phyloP scores from a whole-genome alignment of 371 early-diverging fungal genomes.

The Mucor velutinosus region DNA sequence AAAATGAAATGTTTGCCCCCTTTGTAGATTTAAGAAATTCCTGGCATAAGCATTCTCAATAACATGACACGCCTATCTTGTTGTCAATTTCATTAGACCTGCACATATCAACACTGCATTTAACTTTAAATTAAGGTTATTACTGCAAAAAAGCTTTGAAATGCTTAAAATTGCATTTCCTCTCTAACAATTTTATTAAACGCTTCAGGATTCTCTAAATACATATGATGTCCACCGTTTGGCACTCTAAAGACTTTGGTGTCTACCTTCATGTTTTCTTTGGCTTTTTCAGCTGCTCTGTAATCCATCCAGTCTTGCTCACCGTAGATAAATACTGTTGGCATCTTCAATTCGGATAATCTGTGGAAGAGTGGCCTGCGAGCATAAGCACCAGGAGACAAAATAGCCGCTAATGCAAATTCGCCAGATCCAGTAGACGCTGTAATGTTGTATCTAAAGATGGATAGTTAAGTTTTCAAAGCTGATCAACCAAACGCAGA shows the following conservation, averaged over 20 bases:
- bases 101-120: background rate
- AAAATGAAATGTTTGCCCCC: too few species aligned
- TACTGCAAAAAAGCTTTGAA: background rate
- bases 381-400: conserved; percentile 85
- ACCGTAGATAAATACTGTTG: conserved; percentile 83
- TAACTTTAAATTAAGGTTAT: background rate
- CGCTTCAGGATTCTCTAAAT: conserved; percentile 80
- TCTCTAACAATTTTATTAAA: conserved; percentile 61
- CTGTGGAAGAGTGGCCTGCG: conserved; percentile 76
- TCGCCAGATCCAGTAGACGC: conserved; percentile 80
- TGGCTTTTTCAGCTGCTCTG: conserved; percentile 69
- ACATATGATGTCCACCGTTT: conserved; percentile 85
- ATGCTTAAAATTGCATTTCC: conserved; percentile 25
- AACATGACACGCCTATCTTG: too few species aligned
- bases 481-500: too few species aligned
- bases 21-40: too few species aligned
- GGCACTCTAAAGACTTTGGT: conserved; percentile 51
- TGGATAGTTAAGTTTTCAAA: too few species aligned
- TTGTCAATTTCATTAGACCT: background rate
- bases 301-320: conserved; percentile 92
- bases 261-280: conserved; percentile 56
- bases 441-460: conserved; percentile 74
- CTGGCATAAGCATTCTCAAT: too few species aligned
- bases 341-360: conserved; percentile 68
- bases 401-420: conserved; percentile 72